Evolutionary conservation across 176 grass and related monocot species (phyloP).

Genomic region (Elaeis guineensis): DNA sequence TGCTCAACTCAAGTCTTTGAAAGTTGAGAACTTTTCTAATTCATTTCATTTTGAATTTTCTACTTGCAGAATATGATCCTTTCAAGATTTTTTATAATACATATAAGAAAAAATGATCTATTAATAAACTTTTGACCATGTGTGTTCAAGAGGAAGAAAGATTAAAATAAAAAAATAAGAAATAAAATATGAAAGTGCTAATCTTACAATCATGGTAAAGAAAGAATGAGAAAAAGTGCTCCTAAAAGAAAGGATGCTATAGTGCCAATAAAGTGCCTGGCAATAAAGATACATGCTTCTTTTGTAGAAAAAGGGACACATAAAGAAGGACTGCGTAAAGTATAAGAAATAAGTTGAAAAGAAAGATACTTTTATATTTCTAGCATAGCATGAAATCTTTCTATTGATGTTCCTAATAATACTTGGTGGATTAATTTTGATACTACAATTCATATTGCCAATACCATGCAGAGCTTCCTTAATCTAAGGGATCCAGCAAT

Average conservation of each 20-base stretch:
- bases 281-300: not conserved
- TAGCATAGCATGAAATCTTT: too few relatives aligned
- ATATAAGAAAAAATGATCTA: not conserved
- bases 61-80: not conserved
- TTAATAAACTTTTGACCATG: not conserved
- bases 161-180: too few relatives aligned
- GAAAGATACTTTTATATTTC: not conserved
- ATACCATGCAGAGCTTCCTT: too few relatives aligned
- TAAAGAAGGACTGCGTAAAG: not conserved
- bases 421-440: too few relatives aligned
- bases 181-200: too few relatives aligned
- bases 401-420: too few relatives aligned
- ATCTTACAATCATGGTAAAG: too few relatives aligned
- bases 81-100: conserved; percentile 9
- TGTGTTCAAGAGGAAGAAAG: too few relatives aligned
- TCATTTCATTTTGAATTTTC: not conserved
- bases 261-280: not conserved
- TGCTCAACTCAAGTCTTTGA: not conserved
- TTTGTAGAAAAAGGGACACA: conserved; percentile 1
- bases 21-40: not conserved
- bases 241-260: not conserved
- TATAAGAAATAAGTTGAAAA: not conserved
- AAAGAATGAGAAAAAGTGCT: not conserved
- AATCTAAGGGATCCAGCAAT: too few relatives aligned
- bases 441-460: too few relatives aligned